Percentiles rank a stretch among this genome's conserved stretches.
Evolutionary conservation across 768 basidiomycete genomes (phyloP).

Genomic region (Phaeotremella skinneri): DNA sequence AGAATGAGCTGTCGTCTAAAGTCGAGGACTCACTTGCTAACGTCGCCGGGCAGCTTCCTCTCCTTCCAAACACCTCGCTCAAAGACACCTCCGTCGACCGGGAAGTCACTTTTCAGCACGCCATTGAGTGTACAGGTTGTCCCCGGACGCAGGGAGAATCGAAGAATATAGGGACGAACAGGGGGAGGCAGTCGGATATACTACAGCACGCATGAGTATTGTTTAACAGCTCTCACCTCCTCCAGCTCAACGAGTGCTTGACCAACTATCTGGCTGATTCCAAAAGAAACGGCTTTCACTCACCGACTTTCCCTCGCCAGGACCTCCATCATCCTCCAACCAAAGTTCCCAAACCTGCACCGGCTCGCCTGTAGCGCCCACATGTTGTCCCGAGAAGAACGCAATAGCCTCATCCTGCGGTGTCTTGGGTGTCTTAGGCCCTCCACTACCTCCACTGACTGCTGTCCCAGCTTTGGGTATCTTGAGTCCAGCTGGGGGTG

Average conservation of each 20-base stretch:
- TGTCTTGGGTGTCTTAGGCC: constrained; percentile 65
- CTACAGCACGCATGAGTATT: constrained; percentile 54
- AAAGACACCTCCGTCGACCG: constrained; percentile 85
- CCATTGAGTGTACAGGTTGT: constrained; percentile 87
- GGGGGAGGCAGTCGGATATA: constrained; percentile 96
- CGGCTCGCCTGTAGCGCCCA: constrained; percentile 10
- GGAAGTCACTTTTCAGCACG: constrained; percentile 93
- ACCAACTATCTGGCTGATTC: constrained; percentile 1
- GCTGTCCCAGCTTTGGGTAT: constrained; percentile 1
- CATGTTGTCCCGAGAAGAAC: constrained; percentile 65
- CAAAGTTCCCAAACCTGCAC: constrained; percentile 80
- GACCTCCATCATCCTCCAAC: constrained; percentile 87
- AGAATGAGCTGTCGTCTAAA: not conserved
- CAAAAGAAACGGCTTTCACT: constrained; percentile 46
- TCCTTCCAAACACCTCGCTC: constrained; percentile 70
- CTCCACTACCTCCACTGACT: not conserved
- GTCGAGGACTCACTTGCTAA: constrained; percentile 57
- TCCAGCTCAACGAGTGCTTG: not conserved
- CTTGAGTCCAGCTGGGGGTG: not conserved
- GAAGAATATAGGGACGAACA: constrained; percentile 78
- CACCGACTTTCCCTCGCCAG: constrained; percentile 78
- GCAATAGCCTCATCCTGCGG: constrained; percentile 90
- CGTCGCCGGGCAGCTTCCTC: constrained; percentile 55
- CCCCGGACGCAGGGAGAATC: constrained; percentile 87
- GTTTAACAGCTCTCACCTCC: not conserved